These are phyloP conservation scores for Clonostachys solani DNA, from an alignment of 2,329 filamentous ascomycete genomes.

Conservation along the genomic window DNA sequence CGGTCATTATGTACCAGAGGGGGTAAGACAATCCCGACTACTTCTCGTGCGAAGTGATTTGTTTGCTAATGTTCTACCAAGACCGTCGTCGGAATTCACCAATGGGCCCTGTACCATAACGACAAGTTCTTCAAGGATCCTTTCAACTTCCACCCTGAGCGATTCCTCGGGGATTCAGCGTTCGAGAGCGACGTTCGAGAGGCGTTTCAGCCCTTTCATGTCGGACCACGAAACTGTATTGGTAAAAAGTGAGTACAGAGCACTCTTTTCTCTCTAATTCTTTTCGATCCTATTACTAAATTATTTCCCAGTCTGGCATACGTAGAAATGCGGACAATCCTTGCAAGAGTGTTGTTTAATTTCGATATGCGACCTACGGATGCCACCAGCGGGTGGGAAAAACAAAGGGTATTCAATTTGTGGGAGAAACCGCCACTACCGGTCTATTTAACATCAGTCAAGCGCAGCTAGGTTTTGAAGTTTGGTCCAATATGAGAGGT, in stretches of 20 bases:
- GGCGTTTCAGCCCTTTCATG: conserved; percentile 37
- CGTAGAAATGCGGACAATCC: conserved; percentile 42
- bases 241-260: conserved; percentile 34
- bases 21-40: conserved; percentile 6
- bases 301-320: conserved; percentile 28
- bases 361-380: conserved; percentile 34
- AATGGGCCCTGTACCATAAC: conserved; percentile 34
- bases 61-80: conserved; percentile 5
- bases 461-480: not conserved
- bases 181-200: conserved; percentile 31
- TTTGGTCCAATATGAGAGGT: too few relatives aligned
- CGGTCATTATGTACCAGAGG: conserved; percentile 20
- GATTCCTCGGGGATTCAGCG: conserved; percentile 29
- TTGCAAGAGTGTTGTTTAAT: conserved; percentile 40
- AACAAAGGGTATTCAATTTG: not conserved
- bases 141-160: conserved; percentile 37
- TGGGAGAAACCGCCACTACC: not conserved
- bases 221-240: conserved; percentile 42
- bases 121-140: conserved; percentile 35
- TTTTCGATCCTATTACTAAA: too few relatives aligned
- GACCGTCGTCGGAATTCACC: conserved; percentile 32
- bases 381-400: not conserved
- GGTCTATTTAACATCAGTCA: not conserved
- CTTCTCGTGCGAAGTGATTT: not conserved
- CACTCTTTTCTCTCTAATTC: not conserved